Percentiles rank a stretch among this genome's conserved stretches.
These are phyloP conservation scores for Linnemannia zychae DNA, from an alignment of 192 early-diverging fungal genomes.

Conservation along the genomic window DNA sequence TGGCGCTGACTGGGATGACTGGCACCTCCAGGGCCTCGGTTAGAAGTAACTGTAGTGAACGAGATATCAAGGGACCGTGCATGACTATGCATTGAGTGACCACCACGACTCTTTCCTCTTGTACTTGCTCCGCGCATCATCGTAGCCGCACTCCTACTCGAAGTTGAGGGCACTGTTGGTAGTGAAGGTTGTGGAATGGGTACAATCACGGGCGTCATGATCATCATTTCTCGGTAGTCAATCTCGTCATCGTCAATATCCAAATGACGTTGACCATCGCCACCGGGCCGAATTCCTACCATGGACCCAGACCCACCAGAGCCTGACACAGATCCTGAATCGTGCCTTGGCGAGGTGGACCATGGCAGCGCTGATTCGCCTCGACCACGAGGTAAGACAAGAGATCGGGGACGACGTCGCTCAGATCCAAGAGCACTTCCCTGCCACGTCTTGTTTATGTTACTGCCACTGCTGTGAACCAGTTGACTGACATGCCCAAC, in stretches of 20 bases:
- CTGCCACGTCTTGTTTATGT: not conserved
- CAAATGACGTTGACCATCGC: not conserved
- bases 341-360: not conserved
- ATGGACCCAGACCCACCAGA: not conserved
- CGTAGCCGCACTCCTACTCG: not conserved
- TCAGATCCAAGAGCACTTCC: not conserved
- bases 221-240: not conserved
- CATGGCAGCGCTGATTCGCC: slow-evolving; percentile 9
- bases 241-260: not conserved
- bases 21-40: no score
- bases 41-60: not conserved
- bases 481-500: not conserved
- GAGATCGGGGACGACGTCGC: slow-evolving; percentile 15
- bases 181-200: not conserved
- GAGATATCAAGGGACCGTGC: slow-evolving; percentile 35
- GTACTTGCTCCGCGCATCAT: not conserved
- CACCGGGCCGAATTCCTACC: not conserved
- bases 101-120: not conserved
- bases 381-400: not conserved
- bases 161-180: not conserved
- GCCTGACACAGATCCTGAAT: not conserved
- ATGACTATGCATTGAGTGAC: slow-evolving; percentile 20
- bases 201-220: not conserved
- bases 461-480: not conserved
- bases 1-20: not conserved